Evolutionary conservation across 148 eudicot genomes (phyloP).

Genomic region (Rhododendron mucronatum): DNA sequence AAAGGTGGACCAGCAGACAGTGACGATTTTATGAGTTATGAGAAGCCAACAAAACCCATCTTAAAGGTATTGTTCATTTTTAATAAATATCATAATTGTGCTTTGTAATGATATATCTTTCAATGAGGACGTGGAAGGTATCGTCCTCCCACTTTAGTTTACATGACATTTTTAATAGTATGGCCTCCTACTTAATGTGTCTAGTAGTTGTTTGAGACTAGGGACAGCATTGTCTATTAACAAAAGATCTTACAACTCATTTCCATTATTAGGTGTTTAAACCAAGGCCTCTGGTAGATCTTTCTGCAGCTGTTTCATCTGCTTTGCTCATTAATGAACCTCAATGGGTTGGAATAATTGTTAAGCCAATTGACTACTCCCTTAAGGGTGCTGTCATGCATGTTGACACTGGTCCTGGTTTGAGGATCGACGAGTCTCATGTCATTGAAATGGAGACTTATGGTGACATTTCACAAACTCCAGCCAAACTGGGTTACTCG

Average conservation of each 20-base stretch:
- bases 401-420: conserved; percentile 92
- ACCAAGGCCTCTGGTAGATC: conserved; percentile 96
- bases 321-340: conserved; percentile 87
- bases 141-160: neutral
- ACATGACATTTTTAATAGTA: neutral
- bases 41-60: conserved; percentile 94
- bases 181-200: neutral
- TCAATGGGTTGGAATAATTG: conserved; percentile 93
- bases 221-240: neutral
- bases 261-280: conserved; percentile 55
- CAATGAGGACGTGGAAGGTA: neutral
- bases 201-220: neutral
- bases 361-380: conserved; percentile 83
- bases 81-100: neutral
- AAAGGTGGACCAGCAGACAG: conserved; percentile 89
- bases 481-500: conserved; percentile 19
- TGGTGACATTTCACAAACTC: conserved; percentile 24
- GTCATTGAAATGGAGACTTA: conserved; percentile 73
- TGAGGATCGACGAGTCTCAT: conserved; percentile 58
- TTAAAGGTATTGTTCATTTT: conserved; percentile 54
- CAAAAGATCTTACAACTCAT: neutral
- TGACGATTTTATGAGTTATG: conserved; percentile 99
- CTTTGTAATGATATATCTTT: neutral
- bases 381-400: conserved; percentile 82
- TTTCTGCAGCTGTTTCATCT: conserved; percentile 88